phyloP scores from a whole-genome alignment of 2,329 filamentous ascomycete species.

The Fusarium lyarnte region DNA sequence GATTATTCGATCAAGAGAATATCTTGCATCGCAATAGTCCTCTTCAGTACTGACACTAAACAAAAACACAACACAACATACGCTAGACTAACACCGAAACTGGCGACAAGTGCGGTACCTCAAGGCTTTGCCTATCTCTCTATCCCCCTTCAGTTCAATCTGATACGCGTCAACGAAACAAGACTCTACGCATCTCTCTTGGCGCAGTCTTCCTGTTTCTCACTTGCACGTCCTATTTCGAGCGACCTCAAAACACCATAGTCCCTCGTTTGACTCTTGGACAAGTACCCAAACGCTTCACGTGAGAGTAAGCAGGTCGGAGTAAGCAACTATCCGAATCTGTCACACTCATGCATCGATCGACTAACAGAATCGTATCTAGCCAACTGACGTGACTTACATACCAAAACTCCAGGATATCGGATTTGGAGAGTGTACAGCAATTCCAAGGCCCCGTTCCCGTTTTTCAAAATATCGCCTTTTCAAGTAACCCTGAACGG shows the following conservation, averaged over 20 bases:
- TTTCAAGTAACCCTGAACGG: constrained; percentile 7
- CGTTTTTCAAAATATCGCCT: constrained; percentile 15
- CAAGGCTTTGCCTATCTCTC: constrained; percentile 30
- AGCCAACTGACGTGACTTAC: constrained; percentile 5
- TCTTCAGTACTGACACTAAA: background rate
- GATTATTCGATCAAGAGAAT: constrained; percentile 8
- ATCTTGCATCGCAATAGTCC: constrained; percentile 1
- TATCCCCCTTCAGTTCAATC: constrained; percentile 6
- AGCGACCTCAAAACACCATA: constrained; percentile 24
- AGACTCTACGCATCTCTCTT: constrained; percentile 12
- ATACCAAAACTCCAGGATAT: background rate
- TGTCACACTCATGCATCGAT: background rate
- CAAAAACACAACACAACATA: background rate
- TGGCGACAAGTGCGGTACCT: constrained; percentile 28
- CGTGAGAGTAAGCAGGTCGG: constrained; percentile 37
- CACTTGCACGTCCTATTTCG: constrained; percentile 5
- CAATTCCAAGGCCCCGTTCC: constrained; percentile 1
- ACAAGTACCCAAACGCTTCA: constrained; percentile 10
- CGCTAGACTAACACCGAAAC: constrained; percentile 16
- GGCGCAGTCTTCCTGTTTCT: constrained; percentile 13
- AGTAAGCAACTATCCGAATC: constrained; percentile 35
- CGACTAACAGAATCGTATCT: constrained; percentile 17
- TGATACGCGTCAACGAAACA: constrained; percentile 14
- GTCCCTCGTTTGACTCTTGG: background rate
- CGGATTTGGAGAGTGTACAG: constrained; percentile 17